phyloP scores from a whole-genome alignment of 179 eudicot species.

The Camellia oleifera region DNA sequence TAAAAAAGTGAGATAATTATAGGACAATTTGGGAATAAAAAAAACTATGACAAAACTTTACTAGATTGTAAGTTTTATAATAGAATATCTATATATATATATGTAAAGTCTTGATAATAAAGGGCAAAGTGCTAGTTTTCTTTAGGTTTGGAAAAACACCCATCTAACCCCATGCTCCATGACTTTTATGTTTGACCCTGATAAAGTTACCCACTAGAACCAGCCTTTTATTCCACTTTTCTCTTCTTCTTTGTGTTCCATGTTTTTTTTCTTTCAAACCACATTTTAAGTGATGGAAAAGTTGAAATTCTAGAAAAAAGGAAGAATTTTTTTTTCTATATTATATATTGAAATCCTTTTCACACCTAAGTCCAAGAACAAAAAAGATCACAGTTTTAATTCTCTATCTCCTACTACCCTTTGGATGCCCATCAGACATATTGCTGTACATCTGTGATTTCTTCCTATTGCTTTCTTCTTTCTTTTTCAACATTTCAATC shows the following conservation, averaged over 20 bases:
- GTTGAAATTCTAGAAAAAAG: constrained; percentile 7
- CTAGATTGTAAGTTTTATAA: too few species aligned
- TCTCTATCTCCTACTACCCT: neutral
- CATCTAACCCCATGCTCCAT: constrained; percentile 1
- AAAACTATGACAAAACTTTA: too few species aligned
- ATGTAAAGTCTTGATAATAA: too few species aligned
- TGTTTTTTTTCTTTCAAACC: constrained; percentile 1
- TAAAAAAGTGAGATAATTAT: too few species aligned
- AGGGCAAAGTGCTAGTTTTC: neutral
- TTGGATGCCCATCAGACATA: neutral
- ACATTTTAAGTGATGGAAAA: constrained; percentile 10
- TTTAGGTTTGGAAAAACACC: neutral
- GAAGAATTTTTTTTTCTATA: neutral
- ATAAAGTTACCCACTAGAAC: constrained; percentile 9
- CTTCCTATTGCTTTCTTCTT: neutral
- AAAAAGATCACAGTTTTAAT: neutral
- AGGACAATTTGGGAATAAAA: too few species aligned
- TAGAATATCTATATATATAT: too few species aligned
- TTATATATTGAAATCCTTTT: neutral
- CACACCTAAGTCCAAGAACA: neutral
- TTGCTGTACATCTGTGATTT: neutral
- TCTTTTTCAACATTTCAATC: neutral
- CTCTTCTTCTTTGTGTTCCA: neutral
- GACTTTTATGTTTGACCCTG: constrained; percentile 16
- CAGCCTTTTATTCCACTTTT: constrained; percentile 15